These are phyloP conservation scores for Malania oleifera DNA, from an alignment of 164 flowering plant genomes.

Conservation along the genomic window DNA sequence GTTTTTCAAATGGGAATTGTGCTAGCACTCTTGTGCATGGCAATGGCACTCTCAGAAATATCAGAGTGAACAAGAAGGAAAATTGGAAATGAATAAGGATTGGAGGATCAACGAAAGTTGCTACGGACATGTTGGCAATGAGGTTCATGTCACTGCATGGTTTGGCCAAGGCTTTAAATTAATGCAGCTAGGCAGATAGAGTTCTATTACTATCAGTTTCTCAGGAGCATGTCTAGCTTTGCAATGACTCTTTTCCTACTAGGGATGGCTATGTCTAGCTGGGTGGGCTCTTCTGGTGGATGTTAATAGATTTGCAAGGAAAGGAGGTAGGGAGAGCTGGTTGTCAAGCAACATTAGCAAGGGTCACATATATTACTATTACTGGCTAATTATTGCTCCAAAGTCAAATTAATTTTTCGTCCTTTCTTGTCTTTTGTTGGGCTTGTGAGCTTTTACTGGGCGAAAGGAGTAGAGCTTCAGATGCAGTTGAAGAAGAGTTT, in stretches of 20 bases:
- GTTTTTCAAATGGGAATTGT: slow-evolving; percentile 38
- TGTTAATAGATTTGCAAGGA: slow-evolving; percentile 12
- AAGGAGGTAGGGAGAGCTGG: slow-evolving; percentile 31
- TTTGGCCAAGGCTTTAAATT: slow-evolving; percentile 32
- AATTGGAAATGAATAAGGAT: slow-evolving; percentile 24
- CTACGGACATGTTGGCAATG: slow-evolving; percentile 29
- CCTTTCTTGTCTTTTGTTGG: slow-evolving; percentile 24
- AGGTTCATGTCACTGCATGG: slow-evolving; percentile 38
- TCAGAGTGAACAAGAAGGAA: slow-evolving; percentile 20
- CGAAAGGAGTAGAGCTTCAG: too few species aligned
- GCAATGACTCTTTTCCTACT: slow-evolving; percentile 21
- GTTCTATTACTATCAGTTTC: slow-evolving; percentile 28
- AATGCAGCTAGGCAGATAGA: slow-evolving; percentile 30
- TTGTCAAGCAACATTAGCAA: slow-evolving; percentile 19
- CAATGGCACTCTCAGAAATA: slow-evolving; percentile 20
- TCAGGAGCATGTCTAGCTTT: slow-evolving; percentile 32
- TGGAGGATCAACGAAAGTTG: slow-evolving; percentile 12
- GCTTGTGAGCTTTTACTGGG: slow-evolving; percentile 23
- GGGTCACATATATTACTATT: slow-evolving; percentile 34
- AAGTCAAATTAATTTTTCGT: slow-evolving; percentile 17
- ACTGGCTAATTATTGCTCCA: slow-evolving; percentile 19
- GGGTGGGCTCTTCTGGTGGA: slow-evolving; percentile 19
- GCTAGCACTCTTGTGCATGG: slow-evolving; percentile 12
- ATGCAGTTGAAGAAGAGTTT: too few species aligned
- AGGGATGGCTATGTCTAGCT: slow-evolving; percentile 14